Base-by-base conservation (phyloP, 495 filamentous ascomycete genomes). In the Daldinia loculata region DNA sequence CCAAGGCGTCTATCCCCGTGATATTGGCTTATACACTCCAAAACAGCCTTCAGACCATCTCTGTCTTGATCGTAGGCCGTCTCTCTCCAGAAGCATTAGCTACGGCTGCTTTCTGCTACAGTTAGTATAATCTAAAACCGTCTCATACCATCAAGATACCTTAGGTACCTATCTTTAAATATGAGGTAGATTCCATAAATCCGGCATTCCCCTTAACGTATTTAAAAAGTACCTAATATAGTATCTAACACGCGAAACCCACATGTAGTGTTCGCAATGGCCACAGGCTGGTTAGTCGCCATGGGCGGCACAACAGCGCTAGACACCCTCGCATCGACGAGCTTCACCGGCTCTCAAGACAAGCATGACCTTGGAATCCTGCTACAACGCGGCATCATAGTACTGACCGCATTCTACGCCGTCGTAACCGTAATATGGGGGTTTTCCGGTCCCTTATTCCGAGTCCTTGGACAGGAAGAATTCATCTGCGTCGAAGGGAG, bases 221-320 rank as follows among this genome's bases (percentile, higher is more conserved):
- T 36, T 36, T 4, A 14, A 36, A 4, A 36, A 36, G 12, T 36
- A 36, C n/a, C n/a, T n/a, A n/a, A n/a, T 14, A 36, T 36, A 51
- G 29, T 14, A 29, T 43, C 70, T 72, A 30, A 72, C 56, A 1
- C 3, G 3, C 15, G 36, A 30, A 56, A 34, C 4, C 41, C 41
- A 3, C 3, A 32, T 17, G 30, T 12, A 94, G 70, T 97, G 94
- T 98, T 97, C 69, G 94, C 94, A 43, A 92, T 93, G 90, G 88
- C 92, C 11, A 95, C 92, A 1, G 94, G 86, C 1, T 97, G 94
- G 94, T 84, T 98, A 57, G 91, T 98, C 73, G 94, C 90, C 0
- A 83, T 98, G 3, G 94, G 94, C n/a, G 94, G 94, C 6, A 95
- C 93, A 2, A 98, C 93, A 1, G 94, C 94, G 2, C 82, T 97